Evolutionary conservation across 225 moss, liverwort and hornwort species (phyloP), one percentile per base, ranked within the genome.

Genomic region (Pseudoscleropodium purum): DNA sequence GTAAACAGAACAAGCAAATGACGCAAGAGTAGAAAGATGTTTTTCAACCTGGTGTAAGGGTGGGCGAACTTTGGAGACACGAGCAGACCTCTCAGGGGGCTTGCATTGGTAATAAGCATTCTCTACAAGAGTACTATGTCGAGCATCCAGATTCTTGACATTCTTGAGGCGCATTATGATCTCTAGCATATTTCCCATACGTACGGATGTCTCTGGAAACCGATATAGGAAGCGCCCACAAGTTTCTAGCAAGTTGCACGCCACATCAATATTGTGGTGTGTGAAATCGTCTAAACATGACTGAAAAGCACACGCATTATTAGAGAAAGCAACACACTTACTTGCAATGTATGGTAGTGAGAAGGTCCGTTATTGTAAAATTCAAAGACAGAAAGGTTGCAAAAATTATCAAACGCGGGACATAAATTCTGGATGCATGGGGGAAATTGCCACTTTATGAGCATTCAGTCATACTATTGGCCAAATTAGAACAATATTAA

Each of bases 171-270:
- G 99, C 99, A 97, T 97, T 83, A 99, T 96, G 79, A 99, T 99
- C 94, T 99, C 99, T 72, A 99, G 96, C 99, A 99, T 99, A 81
- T 99, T 99, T 66, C 96, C 96, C 99, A 97, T 99, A 88, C 97
- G 94, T 80, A 99, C 86, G 61, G 97, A 93, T 84, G 97, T 97
- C 92, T 99, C 97, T 86, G 96, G 95, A 80, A 94, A 97, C 63
- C 99, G 94, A 93, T 96, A 99, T 10, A 99, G 91, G 85, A 95
- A 97, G 84, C 99, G 96, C 84, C 99, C 99, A 89, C 96, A 99
- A 34, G 96, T 99, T 92, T 99, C 99, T 82, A 99, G 93, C 93
- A 99, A 93, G 90, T 99, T 99, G 95, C 99, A 99, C 60, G 99
- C 99, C 83, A 99, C 97, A 94, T 99, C 99, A 87, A 99, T 99